Evolutionary conservation across 2,329 filamentous ascomycete species (phyloP).

Genomic region (Beauveria asiatica): DNA sequence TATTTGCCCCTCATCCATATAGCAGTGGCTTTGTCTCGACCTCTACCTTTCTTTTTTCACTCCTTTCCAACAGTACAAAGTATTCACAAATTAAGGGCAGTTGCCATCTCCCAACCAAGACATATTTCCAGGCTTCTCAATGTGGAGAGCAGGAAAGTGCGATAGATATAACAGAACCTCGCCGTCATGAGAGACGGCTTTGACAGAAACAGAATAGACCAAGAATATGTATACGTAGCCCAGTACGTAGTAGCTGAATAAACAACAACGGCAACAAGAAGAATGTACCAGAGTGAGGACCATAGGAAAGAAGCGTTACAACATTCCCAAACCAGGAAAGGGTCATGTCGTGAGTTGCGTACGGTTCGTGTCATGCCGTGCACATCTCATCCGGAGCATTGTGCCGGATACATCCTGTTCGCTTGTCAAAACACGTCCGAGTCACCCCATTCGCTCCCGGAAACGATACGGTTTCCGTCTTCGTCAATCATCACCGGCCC

Average conservation of each 20-base stretch:
- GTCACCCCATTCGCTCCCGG: constrained; percentile 59
- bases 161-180: not conserved
- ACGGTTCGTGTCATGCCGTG: not conserved
- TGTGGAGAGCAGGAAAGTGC: not conserved
- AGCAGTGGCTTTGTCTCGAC: not conserved
- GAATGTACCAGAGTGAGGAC: not conserved
- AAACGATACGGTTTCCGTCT: constrained; percentile 55
- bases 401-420: not conserved
- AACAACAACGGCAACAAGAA: not conserved
- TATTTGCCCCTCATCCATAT: not conserved
- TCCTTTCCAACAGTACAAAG: constrained; percentile 2
- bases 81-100: not conserved
- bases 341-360: constrained; percentile 6
- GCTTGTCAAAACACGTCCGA: constrained; percentile 47
- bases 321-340: not conserved
- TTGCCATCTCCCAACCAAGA: not conserved
- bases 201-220: not conserved
- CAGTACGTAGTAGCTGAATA: constrained; percentile 1
- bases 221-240: constrained; percentile 8
- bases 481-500: constrained; percentile 43
- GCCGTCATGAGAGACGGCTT: not conserved
- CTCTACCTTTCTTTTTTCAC: not conserved
- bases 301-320: not conserved
- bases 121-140: not conserved
- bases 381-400: not conserved